Conservation (phyloP, 352 stramenopile species). For the Pythium phragmiticola region DNA sequence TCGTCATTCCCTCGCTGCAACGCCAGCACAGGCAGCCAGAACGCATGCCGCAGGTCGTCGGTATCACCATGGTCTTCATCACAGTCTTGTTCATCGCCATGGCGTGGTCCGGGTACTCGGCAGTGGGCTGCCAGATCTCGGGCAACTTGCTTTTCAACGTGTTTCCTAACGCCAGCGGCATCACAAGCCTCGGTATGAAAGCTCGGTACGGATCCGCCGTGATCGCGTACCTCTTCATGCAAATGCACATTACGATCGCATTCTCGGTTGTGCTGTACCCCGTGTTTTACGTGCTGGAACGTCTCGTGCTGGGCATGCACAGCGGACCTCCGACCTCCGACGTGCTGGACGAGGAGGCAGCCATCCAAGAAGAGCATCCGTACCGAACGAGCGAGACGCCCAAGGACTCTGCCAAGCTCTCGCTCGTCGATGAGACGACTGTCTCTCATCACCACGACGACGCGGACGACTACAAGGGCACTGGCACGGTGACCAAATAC, state of each 20-base stretch:
- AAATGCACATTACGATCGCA: constrained; percentile 43
- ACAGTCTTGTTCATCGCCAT: constrained; percentile 33
- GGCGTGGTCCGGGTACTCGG: constrained; percentile 29
- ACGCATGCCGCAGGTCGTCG: constrained; percentile 38
- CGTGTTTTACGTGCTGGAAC: constrained; percentile 32
- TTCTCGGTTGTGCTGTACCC: constrained; percentile 37
- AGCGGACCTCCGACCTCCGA: constrained; percentile 10
- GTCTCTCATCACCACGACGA: constrained; percentile 29
- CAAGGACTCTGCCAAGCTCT: constrained; percentile 28
- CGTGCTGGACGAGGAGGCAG: constrained; percentile 17
- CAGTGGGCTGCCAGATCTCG: constrained; percentile 36
- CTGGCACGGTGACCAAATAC: constrained; percentile 40
- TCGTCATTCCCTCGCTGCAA: constrained; percentile 38
- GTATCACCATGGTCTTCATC: constrained; percentile 34
- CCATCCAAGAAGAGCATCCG: constrained; percentile 13
- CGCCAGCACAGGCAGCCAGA: constrained; percentile 34
- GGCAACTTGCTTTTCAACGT: constrained; percentile 38
- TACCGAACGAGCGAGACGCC: constrained; percentile 3
- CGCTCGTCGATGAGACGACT: constrained; percentile 36
- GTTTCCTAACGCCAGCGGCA: constrained; percentile 13
- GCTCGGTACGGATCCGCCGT: constrained; percentile 30
- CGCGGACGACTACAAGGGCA: constrained; percentile 44
- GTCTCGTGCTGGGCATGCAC: constrained; percentile 32
- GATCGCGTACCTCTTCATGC: constrained; percentile 42
- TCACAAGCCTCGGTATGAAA: constrained; percentile 10